phyloP scores from a whole-genome alignment of 192 early-diverging fungal genomes.

The Linnemannia schmuckeri region DNA sequence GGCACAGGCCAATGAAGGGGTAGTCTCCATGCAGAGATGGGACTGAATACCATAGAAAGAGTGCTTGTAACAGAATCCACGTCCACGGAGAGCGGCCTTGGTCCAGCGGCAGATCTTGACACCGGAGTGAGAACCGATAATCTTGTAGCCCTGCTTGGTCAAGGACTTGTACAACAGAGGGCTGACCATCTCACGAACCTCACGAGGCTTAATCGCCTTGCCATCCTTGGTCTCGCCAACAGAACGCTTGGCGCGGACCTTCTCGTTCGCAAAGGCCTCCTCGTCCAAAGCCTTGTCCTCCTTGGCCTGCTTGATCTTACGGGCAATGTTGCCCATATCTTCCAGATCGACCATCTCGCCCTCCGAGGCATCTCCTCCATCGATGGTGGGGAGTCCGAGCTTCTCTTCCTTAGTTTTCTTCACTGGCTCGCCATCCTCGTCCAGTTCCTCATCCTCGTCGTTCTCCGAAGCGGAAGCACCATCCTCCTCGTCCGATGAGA shows the following conservation, averaged over 20 bases:
- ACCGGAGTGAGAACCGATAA: conserved; percentile 78
- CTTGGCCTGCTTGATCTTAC: conserved; percentile 70
- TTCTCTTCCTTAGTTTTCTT: conserved; percentile 55
- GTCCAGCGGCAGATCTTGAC: conserved; percentile 88
- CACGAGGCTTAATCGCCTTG: conserved; percentile 44
- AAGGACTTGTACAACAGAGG: conserved; percentile 75
- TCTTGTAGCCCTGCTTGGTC: conserved; percentile 82
- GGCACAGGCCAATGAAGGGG: conserved; percentile 81
- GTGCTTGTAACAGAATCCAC: conserved; percentile 83
- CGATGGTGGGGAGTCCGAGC: conserved; percentile 53
- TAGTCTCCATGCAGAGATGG: conserved; percentile 82
- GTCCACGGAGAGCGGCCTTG: conserved; percentile 76
- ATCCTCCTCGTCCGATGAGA: conserved; percentile 61
- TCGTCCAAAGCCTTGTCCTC: conserved; percentile 67
- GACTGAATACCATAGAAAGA: conserved; percentile 84
- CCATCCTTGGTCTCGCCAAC: conserved; percentile 54
- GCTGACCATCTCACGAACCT: conserved; percentile 78
- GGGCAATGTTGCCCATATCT: conserved; percentile 77
- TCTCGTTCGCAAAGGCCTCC: conserved; percentile 56
- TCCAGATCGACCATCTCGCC: conserved; percentile 79
- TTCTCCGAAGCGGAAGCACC: conserved; percentile 68
- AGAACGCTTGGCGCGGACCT: conserved; percentile 59
- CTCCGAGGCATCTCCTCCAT: conserved; percentile 59
- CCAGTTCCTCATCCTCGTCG: conserved; percentile 60
- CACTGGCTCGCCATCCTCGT: conserved; percentile 35